Evolutionary conservation across 2,329 filamentous ascomycete genomes (phyloP), one percentile per base, ranked within the genome.

Genomic region (Nigrospora sphaerica): DNA sequence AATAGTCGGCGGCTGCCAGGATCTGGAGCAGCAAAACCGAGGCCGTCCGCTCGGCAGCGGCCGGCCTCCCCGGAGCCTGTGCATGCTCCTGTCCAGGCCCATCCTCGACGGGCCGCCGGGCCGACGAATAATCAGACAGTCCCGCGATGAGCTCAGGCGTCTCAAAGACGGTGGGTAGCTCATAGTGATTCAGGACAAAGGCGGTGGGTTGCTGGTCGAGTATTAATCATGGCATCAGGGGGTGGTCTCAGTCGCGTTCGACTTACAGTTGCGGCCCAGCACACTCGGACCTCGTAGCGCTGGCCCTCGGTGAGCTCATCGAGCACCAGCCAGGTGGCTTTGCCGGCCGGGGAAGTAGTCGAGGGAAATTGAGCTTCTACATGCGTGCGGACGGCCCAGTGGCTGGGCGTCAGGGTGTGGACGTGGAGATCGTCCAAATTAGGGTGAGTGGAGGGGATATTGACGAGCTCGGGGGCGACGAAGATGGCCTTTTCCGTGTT

Each of bases 401-500:
- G 64, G 23, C 66, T 61, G 4, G 82, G 83, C 4, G 81, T 81
- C 43, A 95, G 74, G n/a, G 73, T 67, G 52, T 79, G 71, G 46
- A 95, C 74, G 41, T 76, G 74, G 34, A 91, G 72, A 57, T 78
- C 71, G 49, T 78, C 72, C 42, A 88, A 65, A 23, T 69, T 75
- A 48, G 77, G 78, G 54, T 72, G 73, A 43, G 71, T 63, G 45
- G 75, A 65, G 33, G 84, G 78, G 39, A 86, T 66, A 46, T 72
- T 64, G 57, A 80, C 64, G 32, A 73, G 65, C 32, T 69, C 61
- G 12, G 91, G 90, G 18, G 80, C 89, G 33, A 85, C 72, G 70
- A 98, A 97, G 59, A 97, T 88, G 56, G 80, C 75, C 69, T 98
- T 98, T 64, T 97, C 93, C 46, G 86, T 85, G 64, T 98, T 97